Conservation (phyloP, 1,284 basidiomycete genomes). For the Malassezia caprae region DNA sequence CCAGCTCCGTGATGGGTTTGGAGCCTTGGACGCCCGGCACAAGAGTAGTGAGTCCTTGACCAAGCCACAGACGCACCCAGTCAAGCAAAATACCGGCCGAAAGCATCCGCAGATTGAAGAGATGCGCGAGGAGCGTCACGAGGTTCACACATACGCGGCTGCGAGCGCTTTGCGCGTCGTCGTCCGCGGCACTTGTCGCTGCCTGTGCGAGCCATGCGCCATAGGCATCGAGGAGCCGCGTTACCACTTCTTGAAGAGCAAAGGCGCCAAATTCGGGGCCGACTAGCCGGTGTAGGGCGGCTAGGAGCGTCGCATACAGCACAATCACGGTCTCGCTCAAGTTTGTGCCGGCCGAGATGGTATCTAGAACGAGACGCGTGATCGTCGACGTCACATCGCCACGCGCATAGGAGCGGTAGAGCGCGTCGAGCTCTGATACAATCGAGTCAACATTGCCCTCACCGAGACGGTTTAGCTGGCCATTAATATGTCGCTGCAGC, state of each 20-base stretch:
- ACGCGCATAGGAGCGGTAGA: conserved; percentile 68
- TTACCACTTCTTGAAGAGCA: conserved; percentile 29
- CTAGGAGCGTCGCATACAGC: conserved; percentile 76
- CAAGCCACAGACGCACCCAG: conserved; percentile 68
- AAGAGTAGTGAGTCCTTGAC: conserved; percentile 25
- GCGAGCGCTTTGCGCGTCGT: conserved; percentile 18
- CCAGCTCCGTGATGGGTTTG: conserved; percentile 18
- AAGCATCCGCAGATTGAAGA: conserved; percentile 91
- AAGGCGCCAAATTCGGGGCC: conserved; percentile 77
- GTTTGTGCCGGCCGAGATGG: conserved; percentile 70
- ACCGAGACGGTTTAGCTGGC: conserved; percentile 72
- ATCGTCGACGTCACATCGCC: conserved; percentile 75
- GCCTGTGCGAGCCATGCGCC: neutral
- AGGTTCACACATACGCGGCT: conserved; percentile 79
- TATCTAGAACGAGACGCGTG: conserved; percentile 67
- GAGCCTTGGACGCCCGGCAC: neutral
- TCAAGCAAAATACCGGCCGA: conserved; percentile 82
- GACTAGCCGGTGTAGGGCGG: conserved; percentile 69
- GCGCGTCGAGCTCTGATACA: conserved; percentile 63
- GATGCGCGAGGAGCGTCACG: conserved; percentile 72
- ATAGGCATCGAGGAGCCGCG: conserved; percentile 22
- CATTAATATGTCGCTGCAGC: conserved; percentile 70
- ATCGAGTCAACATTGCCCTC: conserved; percentile 81
- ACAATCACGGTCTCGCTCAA: conserved; percentile 79
- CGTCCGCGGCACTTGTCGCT: neutral